phyloP scores from a whole-genome alignment of 192 early-diverging fungal species.

The Helicostylum pulchrum region DNA sequence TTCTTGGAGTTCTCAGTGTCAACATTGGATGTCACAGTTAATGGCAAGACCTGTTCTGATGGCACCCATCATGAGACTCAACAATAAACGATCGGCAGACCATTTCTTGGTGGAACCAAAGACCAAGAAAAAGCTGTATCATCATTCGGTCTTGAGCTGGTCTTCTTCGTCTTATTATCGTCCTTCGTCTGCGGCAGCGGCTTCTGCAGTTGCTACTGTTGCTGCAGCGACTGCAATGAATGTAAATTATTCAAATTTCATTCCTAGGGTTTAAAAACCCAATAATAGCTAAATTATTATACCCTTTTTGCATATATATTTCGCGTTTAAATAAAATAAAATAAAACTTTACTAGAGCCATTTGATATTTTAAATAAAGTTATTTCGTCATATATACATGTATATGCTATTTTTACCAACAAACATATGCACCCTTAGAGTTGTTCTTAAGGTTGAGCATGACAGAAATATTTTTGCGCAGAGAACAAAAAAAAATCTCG shows the following conservation, averaged over 20 bases:
- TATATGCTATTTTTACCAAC: too few species aligned
- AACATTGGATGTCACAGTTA: constrained; percentile 24
- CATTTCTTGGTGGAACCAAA: not conserved
- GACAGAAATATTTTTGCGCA: too few species aligned
- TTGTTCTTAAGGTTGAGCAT: too few species aligned
- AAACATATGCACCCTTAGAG: too few species aligned
- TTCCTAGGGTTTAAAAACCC: constrained; percentile 10
- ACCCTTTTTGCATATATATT: too few species aligned
- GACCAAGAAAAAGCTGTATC: not conserved
- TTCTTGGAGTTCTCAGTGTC: constrained; percentile 52
- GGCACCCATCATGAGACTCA: not conserved
- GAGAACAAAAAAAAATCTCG: too few species aligned
- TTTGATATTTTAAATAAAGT: too few species aligned
- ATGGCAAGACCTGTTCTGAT: not conserved
- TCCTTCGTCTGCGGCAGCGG: not conserved
- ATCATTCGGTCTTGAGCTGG: too few species aligned
- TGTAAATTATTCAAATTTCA: constrained; percentile 18
- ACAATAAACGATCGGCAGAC: not conserved
- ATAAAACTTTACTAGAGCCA: too few species aligned
- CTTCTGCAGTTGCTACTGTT: not conserved
- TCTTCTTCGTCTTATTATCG: not conserved
- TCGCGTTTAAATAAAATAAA: too few species aligned
- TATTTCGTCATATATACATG: too few species aligned
- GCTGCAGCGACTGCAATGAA: constrained; percentile 7
- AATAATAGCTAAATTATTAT: not conserved